phyloP scores from a whole-genome alignment of 768 basidiomycete genomes.

The Naganishia antarctica region DNA sequence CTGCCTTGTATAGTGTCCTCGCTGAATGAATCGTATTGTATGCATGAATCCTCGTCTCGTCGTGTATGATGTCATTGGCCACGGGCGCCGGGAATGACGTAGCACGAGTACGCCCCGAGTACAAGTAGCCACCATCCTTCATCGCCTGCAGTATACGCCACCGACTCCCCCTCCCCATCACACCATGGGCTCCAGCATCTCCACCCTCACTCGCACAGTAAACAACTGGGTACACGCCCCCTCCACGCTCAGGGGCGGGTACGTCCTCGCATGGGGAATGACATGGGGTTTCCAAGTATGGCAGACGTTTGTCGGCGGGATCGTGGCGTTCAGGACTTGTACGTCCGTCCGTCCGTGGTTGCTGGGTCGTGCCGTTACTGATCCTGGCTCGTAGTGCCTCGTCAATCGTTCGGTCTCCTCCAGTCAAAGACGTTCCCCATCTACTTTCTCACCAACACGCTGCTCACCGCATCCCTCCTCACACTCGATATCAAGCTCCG shows the following conservation, averaged over 20 bases:
- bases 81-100: background rate
- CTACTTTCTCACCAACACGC: constrained; percentile 64
- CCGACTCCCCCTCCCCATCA: background rate
- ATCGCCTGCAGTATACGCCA: background rate
- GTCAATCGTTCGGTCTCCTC: constrained; percentile 66
- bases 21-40: background rate
- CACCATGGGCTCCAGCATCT: constrained; percentile 23
- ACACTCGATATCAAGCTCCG: constrained; percentile 44
- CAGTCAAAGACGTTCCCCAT: constrained; percentile 71
- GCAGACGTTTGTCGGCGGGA: constrained; percentile 26
- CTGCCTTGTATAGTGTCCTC: background rate
- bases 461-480: constrained; percentile 58
- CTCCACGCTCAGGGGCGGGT: constrained; percentile 18
- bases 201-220: background rate
- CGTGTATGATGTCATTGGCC: background rate
- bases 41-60: background rate
- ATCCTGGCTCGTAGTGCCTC: constrained; percentile 50
- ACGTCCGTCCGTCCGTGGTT: too few relatives aligned
- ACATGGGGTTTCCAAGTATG: constrained; percentile 26
- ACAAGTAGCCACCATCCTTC: background rate
- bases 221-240: constrained; percentile 22
- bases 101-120: background rate
- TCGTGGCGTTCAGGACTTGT: constrained; percentile 24
- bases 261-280: constrained; percentile 26
- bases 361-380: too few relatives aligned